Conservation (phyloP, 805 yeast species). For the Saccharomycopsis lassenensis region DNA sequence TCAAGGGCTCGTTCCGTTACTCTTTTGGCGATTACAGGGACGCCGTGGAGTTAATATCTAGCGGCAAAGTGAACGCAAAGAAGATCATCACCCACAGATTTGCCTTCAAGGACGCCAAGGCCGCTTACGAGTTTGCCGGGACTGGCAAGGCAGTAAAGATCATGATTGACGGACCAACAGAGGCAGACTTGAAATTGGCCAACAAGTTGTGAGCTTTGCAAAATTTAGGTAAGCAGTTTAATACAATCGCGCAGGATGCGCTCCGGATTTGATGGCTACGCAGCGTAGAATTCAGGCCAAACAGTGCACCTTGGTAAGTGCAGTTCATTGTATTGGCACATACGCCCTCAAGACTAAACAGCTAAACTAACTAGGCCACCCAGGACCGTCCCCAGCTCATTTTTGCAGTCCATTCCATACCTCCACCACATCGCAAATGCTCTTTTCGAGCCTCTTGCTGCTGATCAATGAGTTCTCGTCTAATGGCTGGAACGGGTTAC, state of each 20-base stretch:
- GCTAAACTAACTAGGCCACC: too few relatives aligned
- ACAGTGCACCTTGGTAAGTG: too few relatives aligned
- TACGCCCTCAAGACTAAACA: too few relatives aligned
- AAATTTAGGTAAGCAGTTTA: too few relatives aligned
- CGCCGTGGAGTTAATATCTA: constrained; percentile 54
- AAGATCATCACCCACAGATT: constrained; percentile 65
- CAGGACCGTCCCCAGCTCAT: neutral
- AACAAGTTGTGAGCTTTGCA: too few relatives aligned
- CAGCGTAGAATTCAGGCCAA: too few relatives aligned
- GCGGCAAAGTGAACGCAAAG: constrained; percentile 56
- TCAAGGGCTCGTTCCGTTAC: constrained; percentile 75
- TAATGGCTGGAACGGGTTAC: constrained; percentile 49
- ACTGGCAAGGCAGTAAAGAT: constrained; percentile 57
- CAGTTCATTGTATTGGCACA: too few relatives aligned
- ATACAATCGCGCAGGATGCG: too few relatives aligned
- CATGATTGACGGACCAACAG: constrained; percentile 65
- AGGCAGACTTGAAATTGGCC: constrained; percentile 9
- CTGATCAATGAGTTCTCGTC: constrained; percentile 22
- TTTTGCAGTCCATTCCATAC: constrained; percentile 16
- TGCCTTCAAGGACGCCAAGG: constrained; percentile 58
- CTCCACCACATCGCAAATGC: constrained; percentile 15
- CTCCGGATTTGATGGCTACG: too few relatives aligned
- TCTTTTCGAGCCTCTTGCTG: constrained; percentile 14
- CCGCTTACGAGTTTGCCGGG: constrained; percentile 61
- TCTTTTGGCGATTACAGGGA: constrained; percentile 65